These are phyloP conservation scores for Botrytis sinoallii DNA, from an alignment of 2,329 filamentous ascomycete genomes.

Conservation along the genomic window DNA sequence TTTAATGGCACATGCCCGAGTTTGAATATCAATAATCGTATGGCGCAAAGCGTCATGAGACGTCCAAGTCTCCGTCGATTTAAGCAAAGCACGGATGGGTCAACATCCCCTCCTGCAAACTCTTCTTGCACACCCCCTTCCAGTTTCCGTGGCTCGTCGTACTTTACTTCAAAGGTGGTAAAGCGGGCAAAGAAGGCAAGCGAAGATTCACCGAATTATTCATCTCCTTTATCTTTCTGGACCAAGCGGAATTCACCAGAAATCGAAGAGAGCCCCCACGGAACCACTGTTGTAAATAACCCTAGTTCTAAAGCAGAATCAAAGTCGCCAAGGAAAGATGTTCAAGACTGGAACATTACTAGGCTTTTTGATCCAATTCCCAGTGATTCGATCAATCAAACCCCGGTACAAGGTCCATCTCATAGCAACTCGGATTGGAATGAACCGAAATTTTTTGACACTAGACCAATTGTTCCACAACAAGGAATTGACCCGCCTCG, in stretches of 20 bases:
- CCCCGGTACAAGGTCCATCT: neutral
- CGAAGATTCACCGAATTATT: conserved; percentile 3
- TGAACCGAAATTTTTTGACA: conserved; percentile 15
- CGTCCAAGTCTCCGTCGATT: neutral
- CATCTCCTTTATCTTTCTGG: conserved; percentile 4
- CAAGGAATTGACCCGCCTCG: conserved; percentile 49
- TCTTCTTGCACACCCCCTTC: neutral
- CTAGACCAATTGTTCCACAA: conserved; percentile 13
- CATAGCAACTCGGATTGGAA: conserved; percentile 25
- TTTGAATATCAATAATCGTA: neutral
- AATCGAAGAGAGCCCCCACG: neutral
- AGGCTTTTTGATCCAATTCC: conserved; percentile 12
- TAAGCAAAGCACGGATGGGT: conserved; percentile 7
- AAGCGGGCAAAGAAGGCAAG: conserved; percentile 1
- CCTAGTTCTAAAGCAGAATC: neutral
- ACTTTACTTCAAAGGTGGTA: conserved; percentile 5
- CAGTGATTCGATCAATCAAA: neutral
- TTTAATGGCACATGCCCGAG: neutral
- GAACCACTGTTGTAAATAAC: neutral
- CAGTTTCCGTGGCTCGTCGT: conserved; percentile 5
- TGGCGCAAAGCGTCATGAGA: conserved; percentile 10
- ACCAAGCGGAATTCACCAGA: conserved; percentile 7
- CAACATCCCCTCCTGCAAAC: neutral
- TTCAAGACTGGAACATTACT: conserved; percentile 18
- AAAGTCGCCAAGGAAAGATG: neutral